Evolutionary conservation across 2,329 filamentous ascomycete genomes (phyloP).

Genomic region (Diaporthe sp.): DNA sequence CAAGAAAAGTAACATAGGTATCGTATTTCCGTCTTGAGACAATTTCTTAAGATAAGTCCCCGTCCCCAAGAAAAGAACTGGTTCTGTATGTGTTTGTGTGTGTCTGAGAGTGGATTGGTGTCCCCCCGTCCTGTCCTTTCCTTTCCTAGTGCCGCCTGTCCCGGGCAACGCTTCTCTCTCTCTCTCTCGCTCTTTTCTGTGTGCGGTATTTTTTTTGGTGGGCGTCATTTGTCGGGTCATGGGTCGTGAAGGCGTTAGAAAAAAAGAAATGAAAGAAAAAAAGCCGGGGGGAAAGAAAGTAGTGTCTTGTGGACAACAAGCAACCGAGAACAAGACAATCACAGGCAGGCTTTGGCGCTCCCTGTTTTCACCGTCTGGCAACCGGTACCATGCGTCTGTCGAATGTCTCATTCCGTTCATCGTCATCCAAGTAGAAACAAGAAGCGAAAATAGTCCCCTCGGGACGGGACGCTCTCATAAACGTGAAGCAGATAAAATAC

Average conservation of each 20-base stretch:
- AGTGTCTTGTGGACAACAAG: background rate
- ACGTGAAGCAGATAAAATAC: background rate
- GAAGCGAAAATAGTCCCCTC: slow-evolving; percentile 28
- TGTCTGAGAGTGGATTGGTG: slow-evolving; percentile 1
- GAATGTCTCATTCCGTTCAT: background rate
- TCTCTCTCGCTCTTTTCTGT: slow-evolving; percentile 23
- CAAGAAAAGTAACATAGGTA: background rate
- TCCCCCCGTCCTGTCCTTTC: background rate
- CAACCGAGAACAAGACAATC: background rate
- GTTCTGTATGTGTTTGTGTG: slow-evolving; percentile 3
- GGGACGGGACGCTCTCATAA: background rate
- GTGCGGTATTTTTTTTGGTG: slow-evolving; percentile 8
- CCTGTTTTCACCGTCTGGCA: slow-evolving; percentile 3
- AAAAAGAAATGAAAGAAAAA: background rate
- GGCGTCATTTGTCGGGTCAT: slow-evolving; percentile 21
- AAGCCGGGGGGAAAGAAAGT: background rate
- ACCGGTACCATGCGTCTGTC: slow-evolving; percentile 10
- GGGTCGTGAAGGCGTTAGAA: slow-evolving; percentile 21
- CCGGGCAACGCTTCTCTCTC: slow-evolving; percentile 9
- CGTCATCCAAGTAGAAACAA: slow-evolving; percentile 39
- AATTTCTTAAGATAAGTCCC: slow-evolving; percentile 39
- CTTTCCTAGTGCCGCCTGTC: background rate
- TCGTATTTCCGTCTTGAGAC: slow-evolving; percentile 40
- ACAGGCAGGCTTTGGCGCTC: slow-evolving; percentile 1
- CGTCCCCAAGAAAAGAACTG: background rate